Conservation (phyloP, 192 early-diverging fungal species). For the Linnemannia elongata region DNA sequence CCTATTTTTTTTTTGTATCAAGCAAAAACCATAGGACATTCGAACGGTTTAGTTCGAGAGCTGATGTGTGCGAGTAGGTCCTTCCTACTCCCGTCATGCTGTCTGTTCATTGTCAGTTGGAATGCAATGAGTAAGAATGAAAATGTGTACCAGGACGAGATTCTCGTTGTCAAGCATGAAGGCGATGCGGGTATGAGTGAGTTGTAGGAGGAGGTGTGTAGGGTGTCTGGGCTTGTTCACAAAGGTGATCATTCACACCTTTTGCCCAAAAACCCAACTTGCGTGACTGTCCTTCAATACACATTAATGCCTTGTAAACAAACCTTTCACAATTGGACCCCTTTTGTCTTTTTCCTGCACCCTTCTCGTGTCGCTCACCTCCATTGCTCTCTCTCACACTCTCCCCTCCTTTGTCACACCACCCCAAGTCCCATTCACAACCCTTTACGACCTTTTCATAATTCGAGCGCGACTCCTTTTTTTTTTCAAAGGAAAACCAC, state of each 20-base stretch:
- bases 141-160: conserved; percentile 24
- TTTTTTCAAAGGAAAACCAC: not conserved
- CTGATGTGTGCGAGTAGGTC: no score
- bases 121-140: not conserved
- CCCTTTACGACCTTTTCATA: not conserved
- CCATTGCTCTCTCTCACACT: not conserved
- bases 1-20: conserved; percentile 47
- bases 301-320: not conserved
- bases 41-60: no score
- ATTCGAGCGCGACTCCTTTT: not conserved
- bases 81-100: no score
- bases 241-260: not conserved
- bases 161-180: conserved; percentile 46
- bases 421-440: not conserved
- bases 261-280: not conserved
- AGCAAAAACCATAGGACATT: not conserved
- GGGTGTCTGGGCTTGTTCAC: not conserved
- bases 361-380: not conserved
- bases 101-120: not conserved
- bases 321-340: not conserved
- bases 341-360: not conserved
- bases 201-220: not conserved
- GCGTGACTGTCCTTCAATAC: not conserved
- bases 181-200: no score
- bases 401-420: not conserved